These are phyloP conservation scores for peach (Prunus persica) DNA, from an alignment of 306 rosid species.

Conservation along the genomic window Prunus_persica_NCBIv2 NC_034016.1:20117501-20118000, in stretches of 20 bases:
- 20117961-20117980: background rate
- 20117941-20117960: background rate
- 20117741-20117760: slow-evolving; percentile 17
- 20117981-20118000: background rate
- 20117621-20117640: background rate
- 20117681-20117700: background rate
- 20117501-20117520: background rate
- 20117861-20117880: background rate
- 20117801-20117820: too few relatives aligned
- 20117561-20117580: background rate
- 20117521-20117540: background rate
- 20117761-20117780: background rate
- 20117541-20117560: background rate
- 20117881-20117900: background rate
- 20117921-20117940: background rate
- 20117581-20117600: background rate
- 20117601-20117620: background rate
- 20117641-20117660: background rate
- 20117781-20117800: background rate
- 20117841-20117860: background rate
- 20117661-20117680: background rate
- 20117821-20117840: background rate
- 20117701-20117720: slow-evolving; percentile 2
- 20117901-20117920: background rate
- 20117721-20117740: slow-evolving; percentile 6